phyloP scores from a whole-genome alignment of 2,329 filamentous ascomycete genomes.

The Diplodia scrobiculata region DNA sequence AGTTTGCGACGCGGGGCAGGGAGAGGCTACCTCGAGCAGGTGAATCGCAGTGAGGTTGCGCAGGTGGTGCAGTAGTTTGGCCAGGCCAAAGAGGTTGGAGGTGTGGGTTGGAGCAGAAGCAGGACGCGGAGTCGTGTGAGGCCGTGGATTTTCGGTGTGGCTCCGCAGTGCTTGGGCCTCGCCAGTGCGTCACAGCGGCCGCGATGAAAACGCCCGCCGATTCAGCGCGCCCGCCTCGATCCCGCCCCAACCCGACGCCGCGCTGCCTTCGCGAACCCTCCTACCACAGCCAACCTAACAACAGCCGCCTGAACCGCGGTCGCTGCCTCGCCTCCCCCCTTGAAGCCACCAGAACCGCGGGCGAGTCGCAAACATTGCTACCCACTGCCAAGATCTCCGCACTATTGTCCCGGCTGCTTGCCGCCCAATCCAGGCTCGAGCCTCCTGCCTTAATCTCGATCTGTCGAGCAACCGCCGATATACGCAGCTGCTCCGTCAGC shows the following conservation, averaged over 20 bases:
- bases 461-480: background rate
- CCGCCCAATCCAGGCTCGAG: conserved; percentile 13
- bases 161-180: background rate
- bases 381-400: conserved; percentile 12
- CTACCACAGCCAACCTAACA: background rate
- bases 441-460: conserved; percentile 9
- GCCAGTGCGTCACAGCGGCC: conserved; percentile 16
- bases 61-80: background rate
- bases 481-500: background rate
- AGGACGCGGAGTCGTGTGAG: conserved; percentile 20
- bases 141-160: conserved; percentile 27
- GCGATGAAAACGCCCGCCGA: background rate
- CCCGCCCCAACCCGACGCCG: background rate
- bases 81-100: background rate
- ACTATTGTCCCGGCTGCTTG: conserved; percentile 2
- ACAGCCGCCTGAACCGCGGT: background rate
- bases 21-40: conserved; percentile 9
- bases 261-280: conserved; percentile 5
- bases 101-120: background rate
- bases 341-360: background rate
- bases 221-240: conserved; percentile 6
- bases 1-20: background rate
- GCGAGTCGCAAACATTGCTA: background rate
- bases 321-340: background rate
- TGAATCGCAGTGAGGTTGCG: background rate